Evolutionary conservation across 208 protist species (phyloP), one percentile per base, ranked within the genome.

Genomic region (Trypanosoma platydactyli): DNA sequence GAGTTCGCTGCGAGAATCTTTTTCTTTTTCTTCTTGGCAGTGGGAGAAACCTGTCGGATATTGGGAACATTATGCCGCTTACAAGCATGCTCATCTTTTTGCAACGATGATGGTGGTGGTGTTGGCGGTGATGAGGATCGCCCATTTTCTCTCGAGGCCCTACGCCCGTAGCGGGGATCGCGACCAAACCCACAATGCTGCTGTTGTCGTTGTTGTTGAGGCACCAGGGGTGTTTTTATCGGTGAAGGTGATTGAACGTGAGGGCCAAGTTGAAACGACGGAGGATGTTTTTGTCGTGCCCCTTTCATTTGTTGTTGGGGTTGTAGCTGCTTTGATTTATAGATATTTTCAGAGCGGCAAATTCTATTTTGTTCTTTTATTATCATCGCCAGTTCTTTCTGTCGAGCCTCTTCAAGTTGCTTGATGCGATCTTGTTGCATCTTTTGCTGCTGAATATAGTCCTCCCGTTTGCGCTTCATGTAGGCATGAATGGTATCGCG

Each of bases 401-500:
- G 77, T 12, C 81, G 83, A 25, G 86, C 41, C 30, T 89, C 76
- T 40, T 85, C 83, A 45, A 79, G 70, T 4, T 75, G 80, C 54
- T 86, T 76, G 3, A 70, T 74, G 16, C 56, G 62, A 51, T 89
- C 86, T 30, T 81, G 52, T 50, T 91, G 73, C 41, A 80, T 58
- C 44, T 79, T 84, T 51, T 90, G 77, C n/a, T 73, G 74, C 59
- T 76, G 76, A 30, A 86, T 55, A 68, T 94, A 91, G 45, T 86
- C 89, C 71, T 95, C 89, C 48, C 92, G 89, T 68, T 95, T 95
- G 53, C 84, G 84, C 18, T 80, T 79, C 89, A 92, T 95, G 66
- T 91, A 95, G 3, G 84, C 89, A 61, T 91, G 89, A 55, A 95
- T 95, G 20, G 86, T 91, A 52, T 95, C 86, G 56, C 86, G 81